These are phyloP conservation scores for Strobilomyces dryophilus DNA, from an alignment of 768 basidiomycete genomes.

Conservation along the genomic window DNA sequence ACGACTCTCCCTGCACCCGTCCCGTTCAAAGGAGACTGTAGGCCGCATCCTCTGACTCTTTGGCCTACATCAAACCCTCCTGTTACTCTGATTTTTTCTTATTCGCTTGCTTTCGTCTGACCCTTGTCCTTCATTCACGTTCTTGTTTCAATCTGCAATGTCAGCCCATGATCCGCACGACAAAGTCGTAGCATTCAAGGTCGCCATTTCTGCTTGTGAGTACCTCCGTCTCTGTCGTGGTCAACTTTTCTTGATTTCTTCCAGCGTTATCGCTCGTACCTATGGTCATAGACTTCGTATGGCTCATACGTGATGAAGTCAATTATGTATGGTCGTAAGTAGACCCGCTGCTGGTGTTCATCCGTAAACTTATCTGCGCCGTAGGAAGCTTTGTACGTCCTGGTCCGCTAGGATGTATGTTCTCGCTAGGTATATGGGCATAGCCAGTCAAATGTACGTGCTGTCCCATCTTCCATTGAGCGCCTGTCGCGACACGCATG, in stretches of 20 bases:
- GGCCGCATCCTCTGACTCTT: background rate
- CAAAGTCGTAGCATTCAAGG: conserved; percentile 2
- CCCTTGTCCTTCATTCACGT: conserved; percentile 3
- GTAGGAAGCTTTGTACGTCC: conserved; percentile 7
- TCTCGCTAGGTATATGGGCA: conserved; percentile 12
- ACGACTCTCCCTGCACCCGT: background rate
- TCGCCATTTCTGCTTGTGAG: conserved; percentile 15
- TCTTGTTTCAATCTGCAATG: background rate
- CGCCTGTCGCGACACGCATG: background rate
- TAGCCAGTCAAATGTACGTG: conserved; percentile 19
- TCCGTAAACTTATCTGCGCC: background rate
- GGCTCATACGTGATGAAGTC: conserved; percentile 12
- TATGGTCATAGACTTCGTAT: conserved; percentile 17
- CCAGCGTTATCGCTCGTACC: conserved; percentile 2
- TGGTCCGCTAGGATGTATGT: conserved; percentile 12
- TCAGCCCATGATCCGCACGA: background rate
- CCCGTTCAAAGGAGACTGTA: background rate
- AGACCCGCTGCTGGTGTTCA: too few species aligned
- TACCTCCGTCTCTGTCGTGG: background rate
- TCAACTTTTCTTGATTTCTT: background rate
- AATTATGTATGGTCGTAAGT: conserved; percentile 22
- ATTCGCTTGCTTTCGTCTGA: background rate
- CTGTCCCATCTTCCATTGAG: background rate
- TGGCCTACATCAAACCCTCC: background rate
- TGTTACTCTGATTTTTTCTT: background rate